phyloP scores from a whole-genome alignment of 1,284 basidiomycete genomes.

The Coniophora puteana region DNA sequence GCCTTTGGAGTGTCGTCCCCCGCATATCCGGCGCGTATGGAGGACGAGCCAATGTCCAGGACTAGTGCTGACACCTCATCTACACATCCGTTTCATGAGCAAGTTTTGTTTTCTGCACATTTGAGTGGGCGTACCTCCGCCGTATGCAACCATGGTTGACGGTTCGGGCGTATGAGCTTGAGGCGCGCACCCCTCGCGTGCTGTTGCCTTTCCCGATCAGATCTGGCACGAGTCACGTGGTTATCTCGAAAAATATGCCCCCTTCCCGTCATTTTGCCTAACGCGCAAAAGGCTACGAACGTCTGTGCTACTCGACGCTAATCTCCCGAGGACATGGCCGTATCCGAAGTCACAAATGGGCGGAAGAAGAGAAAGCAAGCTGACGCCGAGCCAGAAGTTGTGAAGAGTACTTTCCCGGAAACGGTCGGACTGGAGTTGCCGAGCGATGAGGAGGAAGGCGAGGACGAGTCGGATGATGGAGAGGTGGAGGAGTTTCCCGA shows the following conservation, averaged over 20 bases:
- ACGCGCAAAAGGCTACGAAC: not conserved
- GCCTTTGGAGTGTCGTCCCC: conserved; percentile 96
- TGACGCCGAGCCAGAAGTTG: conserved; percentile 30
- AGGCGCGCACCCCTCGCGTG: too few relatives aligned
- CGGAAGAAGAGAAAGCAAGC: conserved; percentile 57
- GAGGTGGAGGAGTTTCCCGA: conserved; percentile 54
- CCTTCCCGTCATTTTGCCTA: conserved; percentile 2
- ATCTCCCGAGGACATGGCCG: conserved; percentile 27
- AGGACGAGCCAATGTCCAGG: conserved; percentile 89
- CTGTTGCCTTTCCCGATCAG: conserved; percentile 23
- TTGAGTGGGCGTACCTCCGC: conserved; percentile 52
- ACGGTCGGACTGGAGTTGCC: conserved; percentile 59
- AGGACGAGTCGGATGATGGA: conserved; percentile 39
- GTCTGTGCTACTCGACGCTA: not conserved
- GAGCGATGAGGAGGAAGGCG: conserved; percentile 64
- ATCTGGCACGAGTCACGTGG: conserved; percentile 19
- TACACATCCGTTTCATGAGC: conserved; percentile 24
- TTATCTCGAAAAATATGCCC: conserved; percentile 7
- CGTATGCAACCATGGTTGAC: conserved; percentile 62
- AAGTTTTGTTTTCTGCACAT: not conserved
- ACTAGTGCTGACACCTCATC: conserved; percentile 96
- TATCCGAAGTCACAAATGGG: conserved; percentile 26
- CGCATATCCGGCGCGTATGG: conserved; percentile 92
- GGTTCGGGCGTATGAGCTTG: conserved; percentile 4
- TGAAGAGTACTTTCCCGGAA: conserved; percentile 28